These are phyloP conservation scores for Claviceps purpurea DNA, from an alignment of 2,329 filamentous ascomycete genomes.

Conservation along the genomic window DNA sequence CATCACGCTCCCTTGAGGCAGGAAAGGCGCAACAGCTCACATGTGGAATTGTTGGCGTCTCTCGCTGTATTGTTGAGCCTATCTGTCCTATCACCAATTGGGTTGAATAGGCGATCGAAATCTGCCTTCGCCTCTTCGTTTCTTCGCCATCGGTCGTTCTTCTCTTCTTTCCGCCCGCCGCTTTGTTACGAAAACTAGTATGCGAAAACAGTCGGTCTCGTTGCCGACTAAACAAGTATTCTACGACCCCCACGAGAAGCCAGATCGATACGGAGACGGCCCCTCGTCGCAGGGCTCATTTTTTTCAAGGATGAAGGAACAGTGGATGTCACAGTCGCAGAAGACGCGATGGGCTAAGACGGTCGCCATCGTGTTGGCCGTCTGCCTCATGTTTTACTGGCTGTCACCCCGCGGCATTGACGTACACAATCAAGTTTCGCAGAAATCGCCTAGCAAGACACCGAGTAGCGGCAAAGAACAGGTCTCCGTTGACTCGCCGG, in stretches of 20 bases:
- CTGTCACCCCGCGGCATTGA: constrained; percentile 46
- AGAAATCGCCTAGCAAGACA: constrained; percentile 1
- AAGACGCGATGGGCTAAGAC: constrained; percentile 53
- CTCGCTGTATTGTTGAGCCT: constrained; percentile 12
- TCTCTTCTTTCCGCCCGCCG: background rate
- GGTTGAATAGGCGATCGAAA: background rate
- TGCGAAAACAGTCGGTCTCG: constrained; percentile 54
- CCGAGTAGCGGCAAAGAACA: constrained; percentile 29
- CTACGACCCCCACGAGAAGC: constrained; percentile 53
- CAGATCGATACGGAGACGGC: constrained; percentile 42
- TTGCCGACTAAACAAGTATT: constrained; percentile 45
- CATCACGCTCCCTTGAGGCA: background rate
- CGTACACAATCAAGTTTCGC: constrained; percentile 29
- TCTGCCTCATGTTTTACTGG: constrained; percentile 51
- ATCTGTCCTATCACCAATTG: background rate
- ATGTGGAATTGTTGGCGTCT: constrained; percentile 11
- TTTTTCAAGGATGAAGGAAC: constrained; percentile 42
- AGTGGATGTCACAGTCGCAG: constrained; percentile 50
- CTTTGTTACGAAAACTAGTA: constrained; percentile 18
- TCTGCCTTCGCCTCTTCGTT: background rate
- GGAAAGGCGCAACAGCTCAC: background rate
- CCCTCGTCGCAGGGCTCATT: constrained; percentile 31
- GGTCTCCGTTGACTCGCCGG: constrained; percentile 43
- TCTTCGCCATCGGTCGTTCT: constrained; percentile 3
- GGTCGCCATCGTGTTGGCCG: constrained; percentile 44